Evolutionary conservation across 1,139 yeast genomes (phyloP), one percentile per base, ranked within the genome.

Genomic region (Ogataea hybrid): DNA sequence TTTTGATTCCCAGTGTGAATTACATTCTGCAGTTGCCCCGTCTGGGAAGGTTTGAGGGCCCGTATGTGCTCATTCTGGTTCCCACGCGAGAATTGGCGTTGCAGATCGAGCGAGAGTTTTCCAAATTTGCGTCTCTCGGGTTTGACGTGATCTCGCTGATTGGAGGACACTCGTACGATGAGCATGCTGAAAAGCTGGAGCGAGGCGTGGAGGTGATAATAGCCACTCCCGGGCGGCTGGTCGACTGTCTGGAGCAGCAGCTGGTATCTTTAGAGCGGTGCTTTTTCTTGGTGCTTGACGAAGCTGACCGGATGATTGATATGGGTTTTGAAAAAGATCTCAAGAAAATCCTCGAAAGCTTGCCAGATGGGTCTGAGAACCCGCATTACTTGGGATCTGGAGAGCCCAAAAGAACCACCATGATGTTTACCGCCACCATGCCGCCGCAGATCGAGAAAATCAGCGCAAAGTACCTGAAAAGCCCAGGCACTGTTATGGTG

Each of bases 341-440:
- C 35, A 75, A 73, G 28, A 68, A 71, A 22, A 77, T 92, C 15
- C 63, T 86, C 43, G 67, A 67, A 7, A 62, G 65, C 18, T 63
- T 81, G 27, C 87, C 73, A 22, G 49, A 49, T 0, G 61, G 62
- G 4, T 62, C 35, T 39, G 30, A 25, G 2, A 56, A 54, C 28
- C 57, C 56, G 8, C 56, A 52, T 27, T 44, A 48, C 21, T 51
- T 47, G 25, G 53, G 55, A 15, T 43, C 48, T 45, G 51, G 51
- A 49, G 52, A 37, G 50, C 47, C 49, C 4, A 77, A 46, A 77
- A 74, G 54, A 76, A 77, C 59, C 37, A 86, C 95, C 0, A 73
- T 88, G 75, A 85, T 92, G 96, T 92, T 87, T 63, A 86, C 97
- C 0, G 97, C 97, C 0, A 92, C 98, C 0, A 81, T 92, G 77